Evolutionary conservation across 2,329 filamentous ascomycete species (phyloP).

Genomic region (Coniochaeta sp.): DNA sequence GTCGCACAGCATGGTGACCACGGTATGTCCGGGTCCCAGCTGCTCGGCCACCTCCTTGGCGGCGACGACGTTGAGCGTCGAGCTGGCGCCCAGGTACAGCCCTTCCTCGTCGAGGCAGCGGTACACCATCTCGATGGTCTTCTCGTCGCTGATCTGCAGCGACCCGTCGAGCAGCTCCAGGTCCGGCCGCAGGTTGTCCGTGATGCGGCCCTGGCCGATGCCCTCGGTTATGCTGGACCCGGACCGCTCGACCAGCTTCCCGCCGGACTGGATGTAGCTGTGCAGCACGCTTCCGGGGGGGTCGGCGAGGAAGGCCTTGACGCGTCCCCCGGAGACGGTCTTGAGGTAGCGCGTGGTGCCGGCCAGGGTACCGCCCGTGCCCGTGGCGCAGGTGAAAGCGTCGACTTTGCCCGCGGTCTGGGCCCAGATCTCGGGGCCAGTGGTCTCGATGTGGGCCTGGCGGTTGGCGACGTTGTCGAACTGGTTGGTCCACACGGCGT

Average conservation of each 20-base stretch:
- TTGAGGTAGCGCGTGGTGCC: conserved; percentile 87
- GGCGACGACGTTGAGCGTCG: conserved; percentile 88
- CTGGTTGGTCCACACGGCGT: conserved; percentile 97
- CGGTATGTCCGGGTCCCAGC: conserved; percentile 78
- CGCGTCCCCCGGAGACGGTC: conserved; percentile 66
- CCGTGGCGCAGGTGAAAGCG: conserved; percentile 92
- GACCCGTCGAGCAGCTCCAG: conserved; percentile 79
- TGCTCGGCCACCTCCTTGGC: conserved; percentile 90
- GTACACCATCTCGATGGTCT: conserved; percentile 97
- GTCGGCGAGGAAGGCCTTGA: conserved; percentile 87
- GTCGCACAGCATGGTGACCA: conserved; percentile 91
- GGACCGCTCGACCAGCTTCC: conserved; percentile 70
- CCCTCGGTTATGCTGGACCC: conserved; percentile 95
- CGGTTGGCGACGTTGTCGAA: conserved; percentile 96
- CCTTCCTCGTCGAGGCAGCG: conserved; percentile 93
- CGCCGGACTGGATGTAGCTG: conserved; percentile 81
- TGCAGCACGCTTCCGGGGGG: conserved; percentile 90
- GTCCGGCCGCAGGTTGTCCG: conserved; percentile 87
- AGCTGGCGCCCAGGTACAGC: conserved; percentile 89
- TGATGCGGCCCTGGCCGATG: conserved; percentile 92
- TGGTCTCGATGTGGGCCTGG: conserved; percentile 91
- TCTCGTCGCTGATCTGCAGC: conserved; percentile 79
- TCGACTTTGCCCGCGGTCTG: conserved; percentile 83
- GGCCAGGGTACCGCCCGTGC: conserved; percentile 85
- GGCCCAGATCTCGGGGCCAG: conserved; percentile 93